Evolutionary conservation across 306 rosid species (phyloP), one percentile per base, ranked within the genome.

Genomic region (Gastrolobium bilobum): DNA sequence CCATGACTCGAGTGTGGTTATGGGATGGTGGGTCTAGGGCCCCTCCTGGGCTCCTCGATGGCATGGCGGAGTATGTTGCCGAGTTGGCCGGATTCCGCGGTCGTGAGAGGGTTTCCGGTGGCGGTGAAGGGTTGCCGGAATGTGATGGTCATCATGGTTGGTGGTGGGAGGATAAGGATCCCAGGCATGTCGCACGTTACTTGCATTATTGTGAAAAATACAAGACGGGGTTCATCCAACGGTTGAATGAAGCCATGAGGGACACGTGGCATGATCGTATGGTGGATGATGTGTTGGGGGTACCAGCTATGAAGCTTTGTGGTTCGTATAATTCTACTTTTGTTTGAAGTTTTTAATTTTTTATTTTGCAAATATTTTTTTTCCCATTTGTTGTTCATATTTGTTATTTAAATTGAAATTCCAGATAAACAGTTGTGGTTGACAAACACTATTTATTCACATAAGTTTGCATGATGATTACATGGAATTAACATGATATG

Each of bases 81-180:
- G 77, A 67, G 46, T 38, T 70, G 5, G 90, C 85, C 0, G 92
- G 92, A 2, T 87, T 86, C 56, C 52, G 44, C 14, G 26, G 6
- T 0, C 31, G 6, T 0, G 78, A 68, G 2, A 6, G 20, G 61
- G 8, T 68, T 30, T n/a, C 59, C 13, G 46, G 13, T 1, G 71
- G 75, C 3, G 39, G 15, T 0, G 59, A 7, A 0, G 59, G 54
- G 43, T 60, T 0, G 53, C 75, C 81, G 54, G 77, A 72, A 47
- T 76, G 91, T 47, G 82, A 62, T 1, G 64, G 42, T 5, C 34
- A 6, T 2, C 10, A 10, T 34, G 42, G 7, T 0, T 70, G 85
- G 87, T 91, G 88, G 92, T 91, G 89, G 92, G 79, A 70, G 75
- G 88, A 84, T 39, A 54, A 73, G 86, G 84, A 90, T 40, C 87